A percentile compares a stretch with the other conserved stretches of the same genome.
Evolutionary conservation across 139 green algal genomes (phyloP).

Genomic region (Raphidocelis subcapitata): DNA sequence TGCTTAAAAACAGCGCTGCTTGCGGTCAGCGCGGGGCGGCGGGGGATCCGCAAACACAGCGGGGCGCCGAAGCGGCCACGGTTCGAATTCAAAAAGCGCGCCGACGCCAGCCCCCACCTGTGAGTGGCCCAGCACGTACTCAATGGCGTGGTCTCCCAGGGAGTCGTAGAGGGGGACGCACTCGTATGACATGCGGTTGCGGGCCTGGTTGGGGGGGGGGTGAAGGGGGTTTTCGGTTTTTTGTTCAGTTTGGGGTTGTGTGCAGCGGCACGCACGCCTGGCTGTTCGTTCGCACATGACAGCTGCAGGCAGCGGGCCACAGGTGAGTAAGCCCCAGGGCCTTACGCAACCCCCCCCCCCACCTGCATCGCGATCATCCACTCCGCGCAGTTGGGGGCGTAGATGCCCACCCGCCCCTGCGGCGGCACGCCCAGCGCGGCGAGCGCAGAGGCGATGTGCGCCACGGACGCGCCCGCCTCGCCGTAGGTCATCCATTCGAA

Average conservation of each 20-base stretch:
- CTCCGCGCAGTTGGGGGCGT: constrained; percentile 82
- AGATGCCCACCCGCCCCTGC: constrained; percentile 57
- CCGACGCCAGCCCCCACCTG: constrained; percentile 51
- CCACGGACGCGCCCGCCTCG: constrained; percentile 38
- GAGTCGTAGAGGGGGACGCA: constrained; percentile 95
- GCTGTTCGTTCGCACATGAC: too few species aligned
- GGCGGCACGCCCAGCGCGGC: constrained; percentile 21
- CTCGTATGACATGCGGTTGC: constrained; percentile 75
- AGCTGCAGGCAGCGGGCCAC: too few species aligned
- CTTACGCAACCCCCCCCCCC: not conserved
- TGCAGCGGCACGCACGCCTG: too few species aligned
- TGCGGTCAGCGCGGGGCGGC: too few species aligned
- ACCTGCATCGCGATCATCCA: constrained; percentile 96
- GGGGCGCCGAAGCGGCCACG: too few species aligned
- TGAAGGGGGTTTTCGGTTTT: not conserved
- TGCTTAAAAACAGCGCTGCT: constrained; percentile 39
- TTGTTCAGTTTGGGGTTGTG: too few species aligned
- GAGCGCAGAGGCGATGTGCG: constrained; percentile 38
- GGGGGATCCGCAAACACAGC: too few species aligned
- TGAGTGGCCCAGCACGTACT: constrained; percentile 89
- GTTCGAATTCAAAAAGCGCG: too few species aligned
- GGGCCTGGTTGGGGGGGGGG: constrained; percentile 56
- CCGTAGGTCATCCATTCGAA: constrained; percentile 50
- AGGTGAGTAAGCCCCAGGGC: too few species aligned
- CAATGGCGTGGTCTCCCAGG: constrained; percentile 87